Evolutionary conservation across 208 protist species (phyloP).

Genomic region (Jaenimonas drosophilae): DNA sequence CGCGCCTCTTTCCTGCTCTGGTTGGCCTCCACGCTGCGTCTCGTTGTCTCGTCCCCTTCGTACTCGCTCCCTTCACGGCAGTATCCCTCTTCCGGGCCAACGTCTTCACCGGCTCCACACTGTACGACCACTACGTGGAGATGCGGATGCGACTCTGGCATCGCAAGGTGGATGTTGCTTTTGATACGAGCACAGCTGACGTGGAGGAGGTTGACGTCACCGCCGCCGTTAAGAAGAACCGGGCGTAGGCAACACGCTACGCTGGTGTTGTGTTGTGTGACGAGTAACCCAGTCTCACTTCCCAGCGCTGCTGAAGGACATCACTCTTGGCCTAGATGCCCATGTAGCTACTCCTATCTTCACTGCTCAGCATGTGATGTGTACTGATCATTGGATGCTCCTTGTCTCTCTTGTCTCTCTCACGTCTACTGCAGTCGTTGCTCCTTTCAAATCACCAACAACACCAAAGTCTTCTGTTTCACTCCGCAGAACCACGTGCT

Average conservation of each 20-base stretch:
- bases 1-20: conserved; percentile 70
- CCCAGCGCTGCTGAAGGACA: too few relatives aligned
- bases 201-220: conserved; percentile 58
- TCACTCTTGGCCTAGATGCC: too few relatives aligned
- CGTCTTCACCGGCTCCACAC: conserved; percentile 39
- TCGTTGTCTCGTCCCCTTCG: conserved; percentile 74
- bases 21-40: conserved; percentile 77
- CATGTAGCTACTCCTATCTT: too few relatives aligned
- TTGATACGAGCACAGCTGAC: conserved; percentile 54
- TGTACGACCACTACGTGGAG: conserved; percentile 82
- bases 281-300: too few relatives aligned
- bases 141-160: conserved; percentile 62
- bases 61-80: conserved; percentile 63
- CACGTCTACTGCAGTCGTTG: too few relatives aligned
- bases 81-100: conserved; percentile 43
- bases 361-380: too few relatives aligned
- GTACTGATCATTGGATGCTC: too few relatives aligned
- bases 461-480: too few relatives aligned
- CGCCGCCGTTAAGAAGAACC: conserved; percentile 7
- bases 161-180: conserved; percentile 54
- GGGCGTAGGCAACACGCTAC: neutral
- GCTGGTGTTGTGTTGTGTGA: too few relatives aligned
- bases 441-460: too few relatives aligned
- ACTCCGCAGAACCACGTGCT: too few relatives aligned
- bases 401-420: too few relatives aligned